A percentile compares a stretch with the other conserved stretches of the same genome.
These are phyloP conservation scores for Meira nashicola DNA, from an alignment of 1,284 basidiomycete species.

Conservation along the genomic window DNA sequence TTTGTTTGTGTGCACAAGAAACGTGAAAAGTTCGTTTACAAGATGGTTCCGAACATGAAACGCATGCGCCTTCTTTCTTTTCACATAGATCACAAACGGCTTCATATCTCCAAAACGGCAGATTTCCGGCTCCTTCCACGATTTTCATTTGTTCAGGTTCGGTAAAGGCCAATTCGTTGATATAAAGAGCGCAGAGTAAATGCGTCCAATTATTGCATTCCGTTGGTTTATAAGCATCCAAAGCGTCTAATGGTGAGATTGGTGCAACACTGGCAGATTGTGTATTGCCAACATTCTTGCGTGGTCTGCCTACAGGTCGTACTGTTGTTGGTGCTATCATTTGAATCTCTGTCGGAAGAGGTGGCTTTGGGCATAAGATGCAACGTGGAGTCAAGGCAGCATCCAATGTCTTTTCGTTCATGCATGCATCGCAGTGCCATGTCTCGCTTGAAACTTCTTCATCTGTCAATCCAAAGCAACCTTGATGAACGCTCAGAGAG, in stretches of 20 bases:
- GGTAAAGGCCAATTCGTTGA: slow-evolving; percentile 74
- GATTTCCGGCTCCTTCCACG: slow-evolving; percentile 79
- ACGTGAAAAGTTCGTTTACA: slow-evolving; percentile 77
- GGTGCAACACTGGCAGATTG: background rate
- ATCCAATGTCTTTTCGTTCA: slow-evolving; percentile 40
- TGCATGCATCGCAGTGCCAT: slow-evolving; percentile 48
- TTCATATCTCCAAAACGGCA: slow-evolving; percentile 57
- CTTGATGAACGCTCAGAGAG: slow-evolving; percentile 44
- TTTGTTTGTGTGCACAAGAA: slow-evolving; percentile 80
- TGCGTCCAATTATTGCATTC: slow-evolving; percentile 92
- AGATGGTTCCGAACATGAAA: slow-evolving; percentile 67
- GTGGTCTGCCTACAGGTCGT: slow-evolving; percentile 17
- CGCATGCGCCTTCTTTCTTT: slow-evolving; percentile 71
- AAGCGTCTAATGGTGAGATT: slow-evolving; percentile 51
- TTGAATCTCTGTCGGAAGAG: background rate
- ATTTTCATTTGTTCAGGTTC: slow-evolving; percentile 67
- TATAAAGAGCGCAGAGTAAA: slow-evolving; percentile 79
- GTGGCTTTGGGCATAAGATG: slow-evolving; percentile 30
- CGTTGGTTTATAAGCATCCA: slow-evolving; percentile 84
- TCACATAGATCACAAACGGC: slow-evolving; percentile 55
- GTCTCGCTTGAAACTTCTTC: slow-evolving; percentile 27
- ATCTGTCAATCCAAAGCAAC: slow-evolving; percentile 42
- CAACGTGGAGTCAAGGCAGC: slow-evolving; percentile 38
- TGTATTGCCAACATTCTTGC: background rate
- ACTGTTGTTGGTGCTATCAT: slow-evolving; percentile 16